Evolutionary conservation across 441 rosid genomes (phyloP).

Genomic region (Metrosideros polymorpha): DNA sequence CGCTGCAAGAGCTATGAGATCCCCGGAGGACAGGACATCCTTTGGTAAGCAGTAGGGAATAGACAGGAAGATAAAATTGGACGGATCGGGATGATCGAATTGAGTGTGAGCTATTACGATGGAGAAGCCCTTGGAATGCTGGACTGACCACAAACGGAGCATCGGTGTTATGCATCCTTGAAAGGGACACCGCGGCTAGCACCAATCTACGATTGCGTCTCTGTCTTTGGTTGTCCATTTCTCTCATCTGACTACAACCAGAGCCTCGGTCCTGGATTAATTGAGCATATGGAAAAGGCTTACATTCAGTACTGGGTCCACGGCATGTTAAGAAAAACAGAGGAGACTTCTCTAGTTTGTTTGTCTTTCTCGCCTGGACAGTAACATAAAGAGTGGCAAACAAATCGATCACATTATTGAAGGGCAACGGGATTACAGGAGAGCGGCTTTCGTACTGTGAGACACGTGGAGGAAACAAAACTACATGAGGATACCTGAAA

Average conservation of each 20-base stretch:
- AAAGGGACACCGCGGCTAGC: fast-evolving
- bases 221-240: background rate
- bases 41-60: background rate
- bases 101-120: constrained; percentile 11
- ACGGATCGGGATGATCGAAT: constrained; percentile 16
- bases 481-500: background rate
- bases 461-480: background rate
- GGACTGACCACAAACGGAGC: background rate
- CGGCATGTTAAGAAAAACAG: background rate
- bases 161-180: background rate
- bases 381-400: background rate
- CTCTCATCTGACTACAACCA: background rate
- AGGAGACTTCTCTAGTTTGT: background rate
- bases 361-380: background rate
- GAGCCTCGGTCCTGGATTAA: background rate
- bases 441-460: background rate
- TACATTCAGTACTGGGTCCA: background rate
- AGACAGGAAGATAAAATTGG: background rate
- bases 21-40: background rate
- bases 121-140: background rate
- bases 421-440: background rate
- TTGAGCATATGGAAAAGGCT: background rate
- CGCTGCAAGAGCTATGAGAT: background rate
- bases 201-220: background rate
- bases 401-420: background rate